A percentile compares a stretch with the other conserved stretches of the same genome.
phyloP scores from a whole-genome alignment of 306 rosid species.

The Lotus japonicus region DNA sequence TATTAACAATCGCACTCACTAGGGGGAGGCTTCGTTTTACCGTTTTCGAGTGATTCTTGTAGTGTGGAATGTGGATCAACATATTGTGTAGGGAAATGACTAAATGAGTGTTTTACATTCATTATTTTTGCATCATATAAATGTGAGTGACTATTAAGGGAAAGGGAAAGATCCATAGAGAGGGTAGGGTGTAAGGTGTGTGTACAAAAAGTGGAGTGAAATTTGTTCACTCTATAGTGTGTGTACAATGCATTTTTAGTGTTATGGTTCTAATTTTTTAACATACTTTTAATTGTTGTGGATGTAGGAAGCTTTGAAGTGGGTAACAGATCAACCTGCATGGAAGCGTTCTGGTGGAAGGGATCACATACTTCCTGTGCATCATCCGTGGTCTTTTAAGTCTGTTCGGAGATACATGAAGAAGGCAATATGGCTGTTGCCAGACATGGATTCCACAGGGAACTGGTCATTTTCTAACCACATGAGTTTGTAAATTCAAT shows the following conservation, averaged over 20 bases:
- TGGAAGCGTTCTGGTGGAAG: constrained; percentile 93
- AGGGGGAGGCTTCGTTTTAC: no score
- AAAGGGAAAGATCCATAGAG: no score
- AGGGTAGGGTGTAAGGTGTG: no score
- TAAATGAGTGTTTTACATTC: no score
- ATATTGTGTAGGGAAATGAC: not conserved
- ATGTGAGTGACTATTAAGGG: no score
- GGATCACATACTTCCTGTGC: constrained; percentile 91
- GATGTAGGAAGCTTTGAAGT: constrained; percentile 78
- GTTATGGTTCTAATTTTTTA: no score
- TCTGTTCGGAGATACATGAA: constrained; percentile 79
- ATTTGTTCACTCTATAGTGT: no score
- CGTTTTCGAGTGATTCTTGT: no score
- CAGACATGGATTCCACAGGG: constrained; percentile 99
- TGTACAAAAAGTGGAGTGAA: no score
- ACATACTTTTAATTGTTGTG: constrained; percentile 8
- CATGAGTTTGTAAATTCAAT: not conserved
- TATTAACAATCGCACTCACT: not conserved
- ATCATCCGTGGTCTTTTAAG: constrained; percentile 99
- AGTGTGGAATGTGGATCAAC: no score
- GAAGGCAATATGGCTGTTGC: constrained; percentile 90
- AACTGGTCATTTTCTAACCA: constrained; percentile 58
- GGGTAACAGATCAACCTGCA: constrained; percentile 88
- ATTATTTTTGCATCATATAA: no score
- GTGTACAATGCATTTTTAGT: no score